Evolutionary conservation across 345 rosid genomes (phyloP).

Genomic region (Laguncularia racemosa): DNA sequence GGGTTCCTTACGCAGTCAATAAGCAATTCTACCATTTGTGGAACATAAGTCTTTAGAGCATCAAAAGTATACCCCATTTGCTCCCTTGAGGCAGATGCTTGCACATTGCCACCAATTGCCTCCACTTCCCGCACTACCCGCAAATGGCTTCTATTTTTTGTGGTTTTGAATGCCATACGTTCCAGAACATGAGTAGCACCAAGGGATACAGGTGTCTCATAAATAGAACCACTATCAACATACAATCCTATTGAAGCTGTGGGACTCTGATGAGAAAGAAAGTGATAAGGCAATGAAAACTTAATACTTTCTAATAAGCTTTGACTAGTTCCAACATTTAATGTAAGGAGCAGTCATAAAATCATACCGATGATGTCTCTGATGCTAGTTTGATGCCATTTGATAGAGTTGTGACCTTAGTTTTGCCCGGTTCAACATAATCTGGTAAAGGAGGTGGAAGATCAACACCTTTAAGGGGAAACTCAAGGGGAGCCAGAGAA

Average conservation of each 20-base stretch:
- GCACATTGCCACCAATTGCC: constrained; percentile 75
- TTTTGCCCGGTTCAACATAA: constrained; percentile 50
- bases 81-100: constrained; percentile 77
- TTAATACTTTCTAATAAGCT: constrained; percentile 1
- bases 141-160: constrained; percentile 68
- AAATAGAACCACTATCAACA: constrained; percentile 61
- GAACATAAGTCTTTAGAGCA: constrained; percentile 85
- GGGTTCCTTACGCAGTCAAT: constrained; percentile 86
- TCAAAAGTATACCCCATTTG: constrained; percentile 80
- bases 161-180: constrained; percentile 86
- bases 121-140: constrained; percentile 78
- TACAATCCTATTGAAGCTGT: constrained; percentile 74
- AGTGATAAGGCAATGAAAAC: constrained; percentile 1
- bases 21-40: constrained; percentile 87
- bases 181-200: constrained; percentile 83
- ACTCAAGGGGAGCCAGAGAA: constrained; percentile 23
- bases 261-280: constrained; percentile 42
- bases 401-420: constrained; percentile 49
- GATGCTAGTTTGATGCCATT: constrained; percentile 38
- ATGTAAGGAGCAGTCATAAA: constrained; percentile 9
- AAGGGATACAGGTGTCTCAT: constrained; percentile 57
- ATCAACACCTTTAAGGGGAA: constrained; percentile 52
- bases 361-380: constrained; percentile 42
- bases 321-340: constrained; percentile 5
- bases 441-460: constrained; percentile 68